Evolutionary conservation across 2,329 filamentous ascomycete genomes (phyloP), one percentile per base, ranked within the genome.

Genomic region (Hymenoscyphus scutula): DNA sequence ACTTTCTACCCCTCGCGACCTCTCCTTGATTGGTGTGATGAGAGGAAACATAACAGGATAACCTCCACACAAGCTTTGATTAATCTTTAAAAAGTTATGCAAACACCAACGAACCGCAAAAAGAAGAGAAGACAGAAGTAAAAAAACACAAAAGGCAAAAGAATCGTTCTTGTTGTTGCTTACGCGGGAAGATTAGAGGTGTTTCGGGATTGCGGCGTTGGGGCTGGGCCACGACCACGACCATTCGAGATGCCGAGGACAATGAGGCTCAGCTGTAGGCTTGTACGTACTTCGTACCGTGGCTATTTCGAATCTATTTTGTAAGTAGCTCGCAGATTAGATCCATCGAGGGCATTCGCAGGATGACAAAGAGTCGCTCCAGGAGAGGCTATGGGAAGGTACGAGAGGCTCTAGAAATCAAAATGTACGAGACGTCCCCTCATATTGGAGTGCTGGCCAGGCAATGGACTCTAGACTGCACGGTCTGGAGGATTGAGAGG

Each of bases 191-290:
- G 25, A 54, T 54, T 54, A 29, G 25, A 27, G 51, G 25, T 17
- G 51, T 54, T 29, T 27, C 51, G 51, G 51, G 51, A 54, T 54
- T 54, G 51, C 51, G 51, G 51, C 51, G 29, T 32, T 13, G n/a
- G 5, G 19, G 38, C n/a, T 45, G n/a, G n/a, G 19, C 38, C 17
- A n/a, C n/a, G n/a, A n/a, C n/a, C n/a, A n/a, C n/a, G n/a, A n/a
- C 17, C 17, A 6, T 7, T 45, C 38, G n/a, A 45, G 38, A 45
- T 34, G 32, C 32, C 32, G 32, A 34, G 32, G 32, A 13, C 32
- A 15, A 34, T 7, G 38, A 45, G 38, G 38, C 38, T 45, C 38
- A 45, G n/a, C 38, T 3, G 38, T 45, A n/a, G n/a, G n/a, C 38
- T 19, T 45, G 38, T 45, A 45, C 37, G 37, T 41, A 41, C n/a